Conservation (phyloP, 176 grass and related monocot genomes). For the Oryza meridionalis region DNA sequence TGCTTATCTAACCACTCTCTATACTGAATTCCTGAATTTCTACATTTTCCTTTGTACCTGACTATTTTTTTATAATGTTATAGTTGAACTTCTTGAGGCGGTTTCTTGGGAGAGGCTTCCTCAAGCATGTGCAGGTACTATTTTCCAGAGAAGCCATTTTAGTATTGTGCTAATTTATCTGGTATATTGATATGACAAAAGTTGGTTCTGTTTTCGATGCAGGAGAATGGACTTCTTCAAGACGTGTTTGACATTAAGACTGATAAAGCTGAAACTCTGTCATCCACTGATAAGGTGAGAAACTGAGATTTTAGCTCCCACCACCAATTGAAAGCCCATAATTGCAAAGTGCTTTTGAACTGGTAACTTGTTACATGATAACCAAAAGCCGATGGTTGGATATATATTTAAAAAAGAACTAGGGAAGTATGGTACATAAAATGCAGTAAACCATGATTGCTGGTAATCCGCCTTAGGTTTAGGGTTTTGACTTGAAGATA, state of each 20-base stretch:
- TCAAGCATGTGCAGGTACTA: slow-evolving; percentile 84
- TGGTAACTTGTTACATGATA: background rate
- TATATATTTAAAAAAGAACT: background rate
- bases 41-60: slow-evolving; percentile 5
- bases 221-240: slow-evolving; percentile 88
- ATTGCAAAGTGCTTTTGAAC: background rate
- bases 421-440: background rate
- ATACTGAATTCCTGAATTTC: background rate
- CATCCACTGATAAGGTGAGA: slow-evolving; percentile 69
- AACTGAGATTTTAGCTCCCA: no score
- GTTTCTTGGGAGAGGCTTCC: slow-evolving; percentile 81
- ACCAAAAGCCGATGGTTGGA: background rate
- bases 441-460: background rate
- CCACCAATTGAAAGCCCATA: background rate
- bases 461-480: background rate
- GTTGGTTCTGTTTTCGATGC: slow-evolving; percentile 29
- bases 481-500: background rate
- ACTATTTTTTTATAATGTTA: slow-evolving; percentile 45
- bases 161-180: background rate
- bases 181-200: slow-evolving; percentile 10
- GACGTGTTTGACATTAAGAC: slow-evolving; percentile 75
- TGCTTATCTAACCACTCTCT: slow-evolving; percentile 24
- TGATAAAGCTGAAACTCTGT: slow-evolving; percentile 69
- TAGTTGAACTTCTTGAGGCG: slow-evolving; percentile 92
- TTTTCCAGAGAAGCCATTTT: slow-evolving; percentile 5